Conservation (phyloP, 2,329 filamentous ascomycete genomes). For the Grosmannia serpens region DNA sequence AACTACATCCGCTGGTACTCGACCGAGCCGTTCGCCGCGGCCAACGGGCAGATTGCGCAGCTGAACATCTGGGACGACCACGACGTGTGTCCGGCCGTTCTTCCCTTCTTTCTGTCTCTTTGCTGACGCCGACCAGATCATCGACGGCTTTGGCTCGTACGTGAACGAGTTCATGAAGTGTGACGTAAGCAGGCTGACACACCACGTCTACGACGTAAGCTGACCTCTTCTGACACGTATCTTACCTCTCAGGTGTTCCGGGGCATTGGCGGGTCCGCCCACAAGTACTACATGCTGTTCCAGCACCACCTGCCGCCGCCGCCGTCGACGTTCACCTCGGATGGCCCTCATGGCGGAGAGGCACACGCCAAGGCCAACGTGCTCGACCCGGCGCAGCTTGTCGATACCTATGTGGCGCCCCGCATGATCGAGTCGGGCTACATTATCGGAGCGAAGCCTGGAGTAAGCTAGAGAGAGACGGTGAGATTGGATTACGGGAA, state of each 20-base stretch:
- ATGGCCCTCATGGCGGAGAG: slow-evolving; percentile 35
- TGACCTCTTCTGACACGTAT: not conserved
- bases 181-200: slow-evolving; percentile 14
- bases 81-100: slow-evolving; percentile 41
- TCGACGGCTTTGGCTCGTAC: slow-evolving; percentile 89
- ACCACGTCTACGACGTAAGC: not conserved
- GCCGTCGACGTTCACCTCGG: slow-evolving; percentile 73
- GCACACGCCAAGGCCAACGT: slow-evolving; percentile 18
- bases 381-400: slow-evolving; percentile 59
- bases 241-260: slow-evolving; percentile 56
- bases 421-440: slow-evolving; percentile 54
- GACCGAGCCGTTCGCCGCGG: slow-evolving; percentile 71
- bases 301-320: slow-evolving; percentile 89
- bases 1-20: slow-evolving; percentile 70
- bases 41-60: slow-evolving; percentile 87
- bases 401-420: slow-evolving; percentile 59
- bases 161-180: slow-evolving; percentile 88
- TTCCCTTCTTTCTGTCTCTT: slow-evolving; percentile 9
- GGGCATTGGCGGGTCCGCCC: slow-evolving; percentile 81
- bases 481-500: not conserved
- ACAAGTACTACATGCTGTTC: slow-evolving; percentile 98
- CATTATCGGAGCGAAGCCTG: slow-evolving; percentile 65
- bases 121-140: slow-evolving; percentile 43
- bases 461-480: slow-evolving; percentile 34
- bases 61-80: slow-evolving; percentile 98